phyloP scores from a whole-genome alignment of 2,329 filamentous ascomycete genomes.

The Aspergillus puulaauensis region DNA sequence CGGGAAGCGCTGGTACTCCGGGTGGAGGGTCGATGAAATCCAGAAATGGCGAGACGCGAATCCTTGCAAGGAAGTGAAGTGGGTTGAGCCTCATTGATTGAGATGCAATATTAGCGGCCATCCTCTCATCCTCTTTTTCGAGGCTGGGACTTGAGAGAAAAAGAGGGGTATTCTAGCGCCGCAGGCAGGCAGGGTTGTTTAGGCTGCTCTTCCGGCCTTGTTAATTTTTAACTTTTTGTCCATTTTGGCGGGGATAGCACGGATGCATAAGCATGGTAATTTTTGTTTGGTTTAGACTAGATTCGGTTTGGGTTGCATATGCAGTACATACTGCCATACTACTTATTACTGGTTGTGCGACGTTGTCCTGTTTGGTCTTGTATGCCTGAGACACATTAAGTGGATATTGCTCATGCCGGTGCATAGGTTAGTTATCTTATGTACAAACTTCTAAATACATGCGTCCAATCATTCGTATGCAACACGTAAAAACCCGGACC shows the following conservation, averaged over 20 bases:
- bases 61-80: conserved; percentile 10
- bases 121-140: background rate
- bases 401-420: background rate
- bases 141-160: background rate
- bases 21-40: conserved; percentile 16
- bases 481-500: background rate
- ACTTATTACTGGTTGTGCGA: too few relatives aligned
- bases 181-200: background rate
- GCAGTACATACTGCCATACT: too few relatives aligned
- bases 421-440: conserved; percentile 1
- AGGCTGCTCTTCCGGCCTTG: background rate
- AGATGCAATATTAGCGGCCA: background rate
- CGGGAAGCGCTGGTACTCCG: conserved; percentile 10
- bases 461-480: conserved; percentile 1
- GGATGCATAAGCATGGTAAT: background rate
- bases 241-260: background rate
- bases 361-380: background rate
- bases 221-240: background rate
- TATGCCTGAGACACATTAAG: conserved; percentile 1
- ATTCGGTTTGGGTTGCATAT: too few relatives aligned
- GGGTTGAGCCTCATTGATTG: conserved; percentile 12
- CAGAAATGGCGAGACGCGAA: conserved; percentile 10
- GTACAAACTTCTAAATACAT: conserved; percentile 9
- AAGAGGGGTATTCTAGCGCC: background rate
- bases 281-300: background rate